A percentile compares a stretch with the other conserved stretches of the same genome.
These are phyloP conservation scores for Aspergillus panamensis DNA, from an alignment of 495 filamentous ascomycete genomes.

Conservation along the genomic window DNA sequence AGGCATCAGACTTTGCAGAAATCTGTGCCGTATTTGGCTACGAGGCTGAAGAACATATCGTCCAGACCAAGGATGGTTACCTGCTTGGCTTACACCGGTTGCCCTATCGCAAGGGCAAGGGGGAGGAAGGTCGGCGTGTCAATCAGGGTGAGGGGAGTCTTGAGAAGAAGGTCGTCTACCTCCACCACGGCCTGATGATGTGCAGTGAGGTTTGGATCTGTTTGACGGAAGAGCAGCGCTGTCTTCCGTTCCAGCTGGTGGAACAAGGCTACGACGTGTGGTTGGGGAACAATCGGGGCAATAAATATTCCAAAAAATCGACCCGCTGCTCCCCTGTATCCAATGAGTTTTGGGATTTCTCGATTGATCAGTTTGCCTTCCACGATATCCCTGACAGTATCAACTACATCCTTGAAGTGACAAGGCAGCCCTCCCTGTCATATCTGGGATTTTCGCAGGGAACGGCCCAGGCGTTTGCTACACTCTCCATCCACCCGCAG, in stretches of 20 bases:
- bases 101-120: constrained; percentile 73
- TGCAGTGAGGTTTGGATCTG: constrained; percentile 99
- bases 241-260: constrained; percentile 83
- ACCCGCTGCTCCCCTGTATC: constrained; percentile 67
- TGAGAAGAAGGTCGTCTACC: constrained; percentile 83
- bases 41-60: constrained; percentile 90
- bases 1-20: constrained; percentile 88
- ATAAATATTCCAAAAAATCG: constrained; percentile 98
- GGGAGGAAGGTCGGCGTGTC: constrained; percentile 67
- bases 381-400: constrained; percentile 96
- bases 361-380: constrained; percentile 96
- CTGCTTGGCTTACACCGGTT: constrained; percentile 86
- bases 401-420: constrained; percentile 82
- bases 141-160: constrained; percentile 68
- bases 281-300: constrained; percentile 96
- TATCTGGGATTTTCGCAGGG: constrained; percentile 98
- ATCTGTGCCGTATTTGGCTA: constrained; percentile 86
- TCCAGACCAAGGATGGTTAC: constrained; percentile 92
- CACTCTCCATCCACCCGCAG: constrained; percentile 86
- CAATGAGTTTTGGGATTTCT: constrained; percentile 90
- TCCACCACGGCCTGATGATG: constrained; percentile 97
- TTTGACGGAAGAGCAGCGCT: constrained; percentile 78
- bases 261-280: constrained; percentile 96
- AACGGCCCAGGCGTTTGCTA: constrained; percentile 93
- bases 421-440: constrained; percentile 76